Base-by-base conservation (phyloP, 805 yeast species). In the Metschnikowia matae region DNA sequence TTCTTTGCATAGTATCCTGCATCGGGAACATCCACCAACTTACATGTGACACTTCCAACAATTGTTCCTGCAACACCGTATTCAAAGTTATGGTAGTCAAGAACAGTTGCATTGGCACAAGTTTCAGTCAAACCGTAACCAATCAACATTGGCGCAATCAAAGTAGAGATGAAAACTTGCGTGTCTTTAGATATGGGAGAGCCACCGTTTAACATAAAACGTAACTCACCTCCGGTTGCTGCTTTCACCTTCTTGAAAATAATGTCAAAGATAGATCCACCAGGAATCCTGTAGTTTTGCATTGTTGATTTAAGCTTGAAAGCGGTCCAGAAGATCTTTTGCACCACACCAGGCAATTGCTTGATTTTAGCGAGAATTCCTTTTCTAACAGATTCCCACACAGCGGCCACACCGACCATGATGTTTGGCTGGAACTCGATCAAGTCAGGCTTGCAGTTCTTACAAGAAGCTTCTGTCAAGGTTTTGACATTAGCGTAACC, bases 331-430 rank as follows among this genome's bases (percentile, higher is more conserved):
- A 94, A 94, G 41, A 92, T 63, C 66, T 81, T 87, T 71, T 89
- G 96, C 32, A 80, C 77, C 21, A 84, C 59, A 14, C 81, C 61
- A 15, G 96, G 86, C 61, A 77, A 76, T 61, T 82, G 79, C 57
- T 77, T 74, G 57, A 94, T 80, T 72, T 91, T 90, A 49, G 80
- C 80, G 51, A 89, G 54, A 52, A 94, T 86, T 52, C 99, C 99
- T 76, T 94, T 94, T 69, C 91, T 86, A 54, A 94, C 89, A 36
- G 86, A 79, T 75, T 94, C 99, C 96, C 97, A 94, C 48, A 94
- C 97, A 4, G 98, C 96, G 15, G 97, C 97, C 50, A 94, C 99
- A 69, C 97, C 99, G 57, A 90, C 97, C 96, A 94, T 87, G 59
- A 91, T 71, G 4, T 97, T 87, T 52, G 99, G 99, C 67, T 83